Percentiles rank a stretch among this genome's conserved stretches.
These are phyloP conservation scores for Emydomyces testavorans DNA, from an alignment of 2,329 filamentous ascomycete species.

Conservation along the genomic window DNA sequence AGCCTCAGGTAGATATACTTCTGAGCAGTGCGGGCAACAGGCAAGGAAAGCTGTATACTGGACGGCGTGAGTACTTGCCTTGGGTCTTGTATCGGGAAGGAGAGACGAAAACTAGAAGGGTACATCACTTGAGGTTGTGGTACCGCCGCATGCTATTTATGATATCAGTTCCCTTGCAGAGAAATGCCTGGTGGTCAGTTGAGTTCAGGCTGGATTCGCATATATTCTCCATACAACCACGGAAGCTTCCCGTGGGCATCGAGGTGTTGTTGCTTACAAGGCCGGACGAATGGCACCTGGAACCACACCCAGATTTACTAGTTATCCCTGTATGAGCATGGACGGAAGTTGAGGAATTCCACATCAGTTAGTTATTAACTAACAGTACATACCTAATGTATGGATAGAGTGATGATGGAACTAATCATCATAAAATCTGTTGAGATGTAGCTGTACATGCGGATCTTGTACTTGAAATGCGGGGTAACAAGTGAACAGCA, in stretches of 20 bases:
- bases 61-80: background rate
- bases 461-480: background rate
- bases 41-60: background rate
- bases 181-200: too few relatives aligned
- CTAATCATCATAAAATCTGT: background rate
- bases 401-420: background rate
- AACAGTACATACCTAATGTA: too few relatives aligned
- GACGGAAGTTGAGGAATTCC: too few relatives aligned
- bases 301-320: background rate
- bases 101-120: background rate
- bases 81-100: background rate
- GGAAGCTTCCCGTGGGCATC: slow-evolving; percentile 2
- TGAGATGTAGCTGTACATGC: slow-evolving; percentile 3
- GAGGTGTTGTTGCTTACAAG: background rate
- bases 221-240: slow-evolving; percentile 2
- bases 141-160: too few relatives aligned
- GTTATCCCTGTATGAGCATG: too few relatives aligned
- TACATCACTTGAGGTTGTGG: too few relatives aligned
- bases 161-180: background rate
- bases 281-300: background rate
- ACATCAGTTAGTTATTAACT: too few relatives aligned
- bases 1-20: slow-evolving; percentile 4
- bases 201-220: background rate
- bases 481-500: background rate
- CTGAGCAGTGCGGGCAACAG: background rate